Conservation (phyloP, 2,329 filamentous ascomycete species). For the Atkinsonella hypoxylon region DNA sequence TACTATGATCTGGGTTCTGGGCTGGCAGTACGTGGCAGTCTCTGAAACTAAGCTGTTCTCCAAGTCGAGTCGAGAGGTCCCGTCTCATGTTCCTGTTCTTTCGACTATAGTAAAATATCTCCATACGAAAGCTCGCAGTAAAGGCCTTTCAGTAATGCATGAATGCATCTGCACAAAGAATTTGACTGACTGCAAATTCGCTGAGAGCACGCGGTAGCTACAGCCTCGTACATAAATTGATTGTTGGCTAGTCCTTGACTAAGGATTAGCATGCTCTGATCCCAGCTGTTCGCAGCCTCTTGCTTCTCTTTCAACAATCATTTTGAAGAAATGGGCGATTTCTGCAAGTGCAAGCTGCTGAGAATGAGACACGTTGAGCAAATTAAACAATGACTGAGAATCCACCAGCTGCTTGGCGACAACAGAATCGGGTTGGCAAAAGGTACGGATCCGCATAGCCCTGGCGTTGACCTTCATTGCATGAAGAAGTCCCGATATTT, state of each 20-base stretch:
- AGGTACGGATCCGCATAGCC: constrained; percentile 40
- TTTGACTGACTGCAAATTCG: neutral
- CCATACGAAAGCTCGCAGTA: no score
- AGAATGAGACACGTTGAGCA: constrained; percentile 32
- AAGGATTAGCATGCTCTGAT: neutral
- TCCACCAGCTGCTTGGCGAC: constrained; percentile 47
- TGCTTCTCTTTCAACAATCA: constrained; percentile 34
- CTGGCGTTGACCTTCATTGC: constrained; percentile 41
- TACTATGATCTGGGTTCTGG: neutral
- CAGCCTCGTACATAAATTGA: neutral
- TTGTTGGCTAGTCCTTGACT: neutral
- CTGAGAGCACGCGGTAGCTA: neutral
- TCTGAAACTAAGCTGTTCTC: neutral
- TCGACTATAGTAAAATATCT: no score
- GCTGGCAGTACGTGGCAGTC: neutral
- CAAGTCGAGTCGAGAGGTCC: neutral
- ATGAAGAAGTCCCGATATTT: constrained; percentile 36
- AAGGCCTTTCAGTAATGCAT: no score
- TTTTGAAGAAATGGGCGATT: constrained; percentile 42
- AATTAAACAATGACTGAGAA: constrained; percentile 35
- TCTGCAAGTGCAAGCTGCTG: constrained; percentile 36
- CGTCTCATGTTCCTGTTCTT: no score
- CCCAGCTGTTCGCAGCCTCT: neutral
- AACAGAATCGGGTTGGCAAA: constrained; percentile 45
- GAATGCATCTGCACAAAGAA: neutral